Evolutionary conservation across 192 early-diverging fungal species (phyloP).

Genomic region (Linnemannia zychae): DNA sequence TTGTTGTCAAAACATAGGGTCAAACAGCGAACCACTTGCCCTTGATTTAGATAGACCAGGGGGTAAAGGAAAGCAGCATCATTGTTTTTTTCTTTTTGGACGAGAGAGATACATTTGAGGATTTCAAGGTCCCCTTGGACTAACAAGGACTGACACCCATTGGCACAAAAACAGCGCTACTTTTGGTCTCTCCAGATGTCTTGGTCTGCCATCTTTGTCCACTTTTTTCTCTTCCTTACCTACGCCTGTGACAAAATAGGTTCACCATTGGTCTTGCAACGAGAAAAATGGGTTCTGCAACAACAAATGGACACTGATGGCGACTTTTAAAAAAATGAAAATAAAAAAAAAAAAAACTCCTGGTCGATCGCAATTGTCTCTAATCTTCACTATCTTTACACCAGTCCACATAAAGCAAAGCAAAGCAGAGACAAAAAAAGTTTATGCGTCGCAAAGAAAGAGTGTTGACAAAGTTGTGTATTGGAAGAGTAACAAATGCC

Average conservation of each 20-base stretch:
- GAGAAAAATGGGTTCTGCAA: too few relatives aligned
- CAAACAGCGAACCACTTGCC: not conserved
- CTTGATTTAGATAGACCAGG: not conserved
- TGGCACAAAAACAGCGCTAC: not conserved
- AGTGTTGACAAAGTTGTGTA: not conserved
- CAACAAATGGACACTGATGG: too few relatives aligned
- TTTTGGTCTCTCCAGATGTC: not conserved
- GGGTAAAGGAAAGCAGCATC: not conserved
- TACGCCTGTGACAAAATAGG: too few relatives aligned
- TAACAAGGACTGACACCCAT: not conserved
- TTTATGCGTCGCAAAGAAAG: not conserved
- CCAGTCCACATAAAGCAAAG: not conserved
- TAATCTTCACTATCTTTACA: not conserved
- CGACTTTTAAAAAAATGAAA: not conserved
- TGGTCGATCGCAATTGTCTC: too few relatives aligned
- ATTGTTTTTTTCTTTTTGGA: not conserved
- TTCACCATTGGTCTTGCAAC: too few relatives aligned
- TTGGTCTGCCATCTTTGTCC: not conserved
- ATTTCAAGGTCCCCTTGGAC: constrained; percentile 3
- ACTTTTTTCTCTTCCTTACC: not conserved
- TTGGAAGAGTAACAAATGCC: not conserved
- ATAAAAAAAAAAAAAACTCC: not conserved
- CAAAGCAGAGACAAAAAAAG: not conserved
- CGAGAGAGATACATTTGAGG: not conserved
- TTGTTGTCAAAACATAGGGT: not conserved